Evolutionary conservation across 495 filamentous ascomycete species (phyloP), one percentile per base, ranked within the genome.

Genomic region (Penicillium angulare): DNA sequence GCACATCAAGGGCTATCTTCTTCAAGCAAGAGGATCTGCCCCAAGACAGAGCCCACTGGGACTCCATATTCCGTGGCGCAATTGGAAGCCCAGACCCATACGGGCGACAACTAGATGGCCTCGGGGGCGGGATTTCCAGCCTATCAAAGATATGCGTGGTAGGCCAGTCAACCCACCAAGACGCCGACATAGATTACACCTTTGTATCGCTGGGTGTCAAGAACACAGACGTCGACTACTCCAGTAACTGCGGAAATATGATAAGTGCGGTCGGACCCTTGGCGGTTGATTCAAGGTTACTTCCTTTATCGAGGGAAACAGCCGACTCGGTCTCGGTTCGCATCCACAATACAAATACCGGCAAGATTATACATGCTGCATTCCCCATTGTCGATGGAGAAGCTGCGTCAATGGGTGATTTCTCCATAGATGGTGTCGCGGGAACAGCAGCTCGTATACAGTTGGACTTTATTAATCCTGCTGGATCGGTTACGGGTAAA

Each of bases 171-270:
- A 48, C 55, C 0, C 73, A 74, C 23, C 55, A 42, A 0, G 79
- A 80, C 36, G 80, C 80, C 0, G 84, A 89, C 46, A 71, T 89
- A 15, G 86, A 90, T 42, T 90, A 85, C 55, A 89, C 85, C 0
- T 90, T 90, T 51, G 79, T 84, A 3, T 81, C 84, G 20, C 74
- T 90, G 2, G 86, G 86, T 0, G 74, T 90, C 45, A 72, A 72
- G 35, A 77, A 82, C 48, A 68, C 64, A 7, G 60, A 66, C 12
- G 71, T 89, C 2, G 86, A 90, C 61, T 78, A 80, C 50, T 81
- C 80, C 1, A 81, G 84, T 10, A 90, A 88, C 59, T 90, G 86
- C 55, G 87, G 87, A 7, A 90, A 89, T 53, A 88, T 90, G 85
- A 79, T 68, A 0, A 73, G 76, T 21, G 79, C 84, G 0, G 78